Conservation (phyloP, 2,329 filamentous ascomycete species). For the Stemphylium lycopersici region DNA sequence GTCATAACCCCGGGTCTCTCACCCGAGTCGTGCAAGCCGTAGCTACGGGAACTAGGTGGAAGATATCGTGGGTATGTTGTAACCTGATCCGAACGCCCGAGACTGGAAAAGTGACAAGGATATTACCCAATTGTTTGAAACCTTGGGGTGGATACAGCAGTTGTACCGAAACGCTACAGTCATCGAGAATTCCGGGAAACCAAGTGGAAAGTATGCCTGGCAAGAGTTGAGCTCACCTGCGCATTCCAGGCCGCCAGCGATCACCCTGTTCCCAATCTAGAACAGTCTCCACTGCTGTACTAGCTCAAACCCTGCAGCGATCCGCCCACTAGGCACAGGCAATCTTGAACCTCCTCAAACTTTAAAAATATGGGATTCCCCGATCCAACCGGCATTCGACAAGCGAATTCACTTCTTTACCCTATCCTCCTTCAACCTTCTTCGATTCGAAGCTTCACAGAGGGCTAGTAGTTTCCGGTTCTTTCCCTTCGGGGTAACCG, state of each 20-base stretch:
- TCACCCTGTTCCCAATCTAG: not conserved
- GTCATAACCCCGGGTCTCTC: not conserved
- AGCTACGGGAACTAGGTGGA: not conserved
- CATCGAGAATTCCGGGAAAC: not conserved
- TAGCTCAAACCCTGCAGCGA: conserved; percentile 6
- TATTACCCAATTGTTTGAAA: not conserved
- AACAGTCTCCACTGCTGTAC: not conserved
- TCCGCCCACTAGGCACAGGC: not conserved
- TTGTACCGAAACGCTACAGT: not conserved
- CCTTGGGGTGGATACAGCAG: not conserved
- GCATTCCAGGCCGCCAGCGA: not conserved
- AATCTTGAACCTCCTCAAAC: not conserved
- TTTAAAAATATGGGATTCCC: not conserved
- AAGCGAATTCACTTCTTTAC: not conserved
- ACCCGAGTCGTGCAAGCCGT: conserved; percentile 7
- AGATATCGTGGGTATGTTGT: not conserved
- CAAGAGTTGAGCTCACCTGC: not conserved
- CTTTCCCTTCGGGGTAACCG: not conserved
- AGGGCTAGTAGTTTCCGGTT: too few species aligned
- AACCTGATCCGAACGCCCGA: not conserved
- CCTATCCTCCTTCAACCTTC: too few species aligned
- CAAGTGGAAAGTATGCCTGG: not conserved
- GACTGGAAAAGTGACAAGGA: not conserved
- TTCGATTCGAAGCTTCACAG: too few species aligned
- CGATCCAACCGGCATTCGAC: not conserved